Conservation (phyloP, 2,329 filamentous ascomycete species). For the Chalara sp. region DNA sequence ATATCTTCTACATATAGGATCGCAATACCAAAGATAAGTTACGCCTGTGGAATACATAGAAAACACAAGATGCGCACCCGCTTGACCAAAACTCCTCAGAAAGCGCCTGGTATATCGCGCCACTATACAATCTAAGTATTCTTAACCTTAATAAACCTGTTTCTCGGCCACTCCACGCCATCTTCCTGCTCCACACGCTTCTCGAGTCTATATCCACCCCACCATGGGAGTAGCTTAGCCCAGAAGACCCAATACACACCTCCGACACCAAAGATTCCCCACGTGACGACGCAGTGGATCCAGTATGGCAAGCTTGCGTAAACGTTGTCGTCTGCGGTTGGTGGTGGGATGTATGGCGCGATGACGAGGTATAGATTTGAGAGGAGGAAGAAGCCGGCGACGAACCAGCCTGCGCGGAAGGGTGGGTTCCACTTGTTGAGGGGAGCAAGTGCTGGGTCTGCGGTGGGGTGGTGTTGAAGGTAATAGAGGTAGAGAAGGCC, state of each 20-base stretch:
- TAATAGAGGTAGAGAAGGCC: slow-evolving; percentile 48
- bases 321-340: slow-evolving; percentile 42
- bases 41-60: no score
- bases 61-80: no score
- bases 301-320: slow-evolving; percentile 50
- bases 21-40: no score
- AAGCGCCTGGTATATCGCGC: no score
- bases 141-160: no score
- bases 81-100: no score
- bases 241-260: slow-evolving; percentile 51
- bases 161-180: no score
- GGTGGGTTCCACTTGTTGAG: slow-evolving; percentile 44
- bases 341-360: slow-evolving; percentile 48
- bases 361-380: slow-evolving; percentile 56
- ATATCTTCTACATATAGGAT: no score
- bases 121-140: no score
- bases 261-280: slow-evolving; percentile 45
- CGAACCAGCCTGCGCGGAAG: slow-evolving; percentile 46
- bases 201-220: slow-evolving; percentile 46
- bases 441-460: slow-evolving; percentile 28
- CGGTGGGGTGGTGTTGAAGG: slow-evolving; percentile 39
- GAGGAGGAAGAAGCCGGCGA: slow-evolving; percentile 51
- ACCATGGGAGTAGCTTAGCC: slow-evolving; percentile 43
- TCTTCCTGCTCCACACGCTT: no score
- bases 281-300: slow-evolving; percentile 50